Conservation (phyloP, 2,329 filamentous ascomycete genomes). For the Sporothrix brunneoviolacea region DNA sequence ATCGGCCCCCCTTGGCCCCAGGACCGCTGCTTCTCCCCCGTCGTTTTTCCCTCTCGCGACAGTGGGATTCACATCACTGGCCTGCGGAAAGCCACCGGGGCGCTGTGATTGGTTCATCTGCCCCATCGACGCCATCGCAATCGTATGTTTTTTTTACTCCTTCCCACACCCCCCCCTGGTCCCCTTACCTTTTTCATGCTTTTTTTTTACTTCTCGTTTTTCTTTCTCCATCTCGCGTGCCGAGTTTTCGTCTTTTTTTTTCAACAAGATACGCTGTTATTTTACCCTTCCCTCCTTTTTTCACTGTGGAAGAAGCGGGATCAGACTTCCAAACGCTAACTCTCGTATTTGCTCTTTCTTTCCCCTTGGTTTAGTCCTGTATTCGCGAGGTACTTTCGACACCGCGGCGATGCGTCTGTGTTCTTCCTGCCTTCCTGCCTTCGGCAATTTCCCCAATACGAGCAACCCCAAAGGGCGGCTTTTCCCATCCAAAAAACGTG, state of each 20-base stretch:
- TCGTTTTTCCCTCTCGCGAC: no score
- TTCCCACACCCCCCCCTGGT: conserved; percentile 17
- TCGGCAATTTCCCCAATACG: background rate
- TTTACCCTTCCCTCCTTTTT: background rate
- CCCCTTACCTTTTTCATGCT: conserved; percentile 8
- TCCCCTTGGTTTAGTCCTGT: no score
- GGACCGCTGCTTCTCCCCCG: background rate
- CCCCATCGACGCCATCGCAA: conserved; percentile 20
- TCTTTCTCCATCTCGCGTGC: background rate
- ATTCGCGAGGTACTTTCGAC: no score
- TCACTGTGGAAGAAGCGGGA: background rate
- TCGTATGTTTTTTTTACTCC: conserved; percentile 27
- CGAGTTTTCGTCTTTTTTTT: background rate
- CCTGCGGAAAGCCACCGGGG: background rate
- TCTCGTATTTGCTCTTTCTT: background rate
- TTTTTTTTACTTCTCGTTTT: conserved; percentile 1
- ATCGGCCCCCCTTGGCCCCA: no score
- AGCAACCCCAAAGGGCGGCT: background rate
- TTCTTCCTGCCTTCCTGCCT: no score
- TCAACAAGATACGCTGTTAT: background rate
- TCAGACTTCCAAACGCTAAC: conserved; percentile 1
- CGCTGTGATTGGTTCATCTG: conserved; percentile 21
- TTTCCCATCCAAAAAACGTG: no score
- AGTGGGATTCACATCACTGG: no score
- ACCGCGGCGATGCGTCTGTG: no score